Base-by-base conservation (phyloP, 805 yeast species). In the Groenewaldozyma salmanticensis region DNA sequence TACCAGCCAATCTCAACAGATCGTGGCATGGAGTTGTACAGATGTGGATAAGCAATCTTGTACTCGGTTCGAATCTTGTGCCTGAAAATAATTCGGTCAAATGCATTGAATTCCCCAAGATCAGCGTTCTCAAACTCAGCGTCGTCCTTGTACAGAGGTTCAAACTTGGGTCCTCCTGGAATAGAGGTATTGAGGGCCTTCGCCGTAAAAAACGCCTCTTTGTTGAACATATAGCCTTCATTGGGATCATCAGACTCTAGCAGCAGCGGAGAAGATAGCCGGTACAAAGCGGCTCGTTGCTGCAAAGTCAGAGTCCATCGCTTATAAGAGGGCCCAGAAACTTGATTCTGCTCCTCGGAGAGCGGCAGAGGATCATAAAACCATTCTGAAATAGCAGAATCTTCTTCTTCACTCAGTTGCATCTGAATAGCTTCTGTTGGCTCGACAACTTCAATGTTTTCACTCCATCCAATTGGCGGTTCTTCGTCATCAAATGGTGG, bases 401-500 rank as follows among this genome's bases (percentile, higher is more conserved):
- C 88, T 45, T 79, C 83, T 7, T 64, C 65, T 21, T 71, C 72
- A 51, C 79, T 81, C n/a, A 83, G 59, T 20, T 80, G 81, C 46
- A 82, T 55, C 46, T 68, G 75, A 18, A 88, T 74, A 0, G 90
- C 70, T n/a, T 80, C 90, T 4, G 75, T 69, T 0, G 85, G 79
- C 38, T 81, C 88, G 1, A 78, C 63, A 13, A 76, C 81, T 46
- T 83, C 81, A 11, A 87, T 65, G 52, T 82, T 81, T 42, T 86
- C 94, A n/a, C 77, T 53, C 78, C 84, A 92, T 42, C 79, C 74
- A 24, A 88, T 55, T 1, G 95, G 94, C 0, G 96, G 96, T 58
- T 90, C 97, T 59, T 92, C 98, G 57, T 92, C 99, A 60, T 92
- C 98, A 62, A 90, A 87, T 0, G 94, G 88, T 1, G 99, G 99